Base-by-base conservation (phyloP, 495 filamentous ascomycete genomes). In the Cladorrhinum samala region DNA sequence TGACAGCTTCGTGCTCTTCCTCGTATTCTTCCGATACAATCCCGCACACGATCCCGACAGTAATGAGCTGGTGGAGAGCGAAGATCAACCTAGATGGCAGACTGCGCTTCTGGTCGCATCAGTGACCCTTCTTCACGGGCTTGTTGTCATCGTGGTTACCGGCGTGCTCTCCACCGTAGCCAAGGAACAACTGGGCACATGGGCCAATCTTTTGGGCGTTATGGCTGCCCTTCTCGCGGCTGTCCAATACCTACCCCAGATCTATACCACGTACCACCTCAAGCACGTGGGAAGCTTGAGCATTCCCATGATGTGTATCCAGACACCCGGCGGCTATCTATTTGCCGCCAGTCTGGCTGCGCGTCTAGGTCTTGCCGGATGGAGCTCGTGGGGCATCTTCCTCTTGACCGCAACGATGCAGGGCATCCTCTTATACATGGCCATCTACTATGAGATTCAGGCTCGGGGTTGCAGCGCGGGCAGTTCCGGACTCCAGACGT, bases 251-350 rank as follows among this genome's bases (percentile, higher is more conserved):
- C 73, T 97, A 17, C 93, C 93, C 1, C 93, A 98, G 72, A 90
- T 98, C 59, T 91, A 80, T 65, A 95, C 86, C 24, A 98, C 93
- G 1, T 91, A 88, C 71, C 78, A 73, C 33, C 73, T 96, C 46
- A 85, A 89, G 63, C 83, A 87, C 55, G 86, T 94, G 1, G 88
- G 88, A 33, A 94, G 88, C 63, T 68, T 98, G 52, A 95, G 89
- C 62, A 91, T 98, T 52, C 87, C 91, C 1, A 97, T 96, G 89
- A 98, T 98, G 93, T 86, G 86, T 65, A 95, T 97, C 40, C 93
- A 98, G 68, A 96, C 91, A 0, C 93, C 93, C 0, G 93, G 93
- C 6, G 86, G 86, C 56, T 84, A 94, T 60, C 72, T 97, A 18
- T 97, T 91, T 76, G 89, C 91, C 2, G 83, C 75, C 16, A 97